phyloP scores from a whole-genome alignment of 441 rosid species.

The Euphorbia neoarborescens region DNA sequence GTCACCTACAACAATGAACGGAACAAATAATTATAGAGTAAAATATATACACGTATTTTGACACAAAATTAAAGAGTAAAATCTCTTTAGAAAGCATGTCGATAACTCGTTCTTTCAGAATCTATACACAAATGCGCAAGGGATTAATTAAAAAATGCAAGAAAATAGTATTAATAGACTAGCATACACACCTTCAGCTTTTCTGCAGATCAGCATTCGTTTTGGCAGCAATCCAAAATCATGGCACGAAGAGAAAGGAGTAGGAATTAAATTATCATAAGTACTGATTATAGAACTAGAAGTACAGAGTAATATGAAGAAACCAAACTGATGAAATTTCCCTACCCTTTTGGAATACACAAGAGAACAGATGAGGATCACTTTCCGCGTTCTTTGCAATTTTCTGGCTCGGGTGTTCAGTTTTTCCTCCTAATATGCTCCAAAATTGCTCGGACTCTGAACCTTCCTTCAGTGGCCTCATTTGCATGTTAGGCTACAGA shows the following conservation, averaged over 20 bases:
- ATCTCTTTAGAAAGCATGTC: not conserved
- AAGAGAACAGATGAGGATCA: conserved; percentile 91
- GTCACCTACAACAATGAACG: conserved; percentile 42
- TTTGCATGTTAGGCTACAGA: conserved; percentile 73
- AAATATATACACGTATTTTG: not conserved
- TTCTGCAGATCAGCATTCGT: conserved; percentile 41
- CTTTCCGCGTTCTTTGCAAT: conserved; percentile 61
- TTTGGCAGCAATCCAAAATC: conserved; percentile 23
- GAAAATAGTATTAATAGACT: conserved; percentile 12
- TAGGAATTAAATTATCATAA: conserved; percentile 11
- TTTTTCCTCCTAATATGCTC: conserved; percentile 82
- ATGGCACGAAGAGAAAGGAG: conserved; percentile 16
- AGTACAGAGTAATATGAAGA: conserved; percentile 13
- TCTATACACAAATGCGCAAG: conserved; percentile 34
- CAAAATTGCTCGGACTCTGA: conserved; percentile 86
- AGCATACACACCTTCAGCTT: conserved; percentile 55
- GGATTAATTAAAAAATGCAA: not conserved
- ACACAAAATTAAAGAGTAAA: not conserved
- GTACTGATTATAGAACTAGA: conserved; percentile 1
- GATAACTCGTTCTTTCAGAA: not conserved
- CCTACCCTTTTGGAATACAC: conserved; percentile 61
- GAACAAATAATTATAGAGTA: conserved; percentile 27
- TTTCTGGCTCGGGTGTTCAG: conserved; percentile 73
- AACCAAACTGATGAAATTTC: not conserved
- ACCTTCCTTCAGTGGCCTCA: conserved; percentile 86